Percentiles rank a stretch among this genome's conserved stretches.
phyloP scores from a whole-genome alignment of 78 protist genomes.

The Dictyostelium purpureum region DNA sequence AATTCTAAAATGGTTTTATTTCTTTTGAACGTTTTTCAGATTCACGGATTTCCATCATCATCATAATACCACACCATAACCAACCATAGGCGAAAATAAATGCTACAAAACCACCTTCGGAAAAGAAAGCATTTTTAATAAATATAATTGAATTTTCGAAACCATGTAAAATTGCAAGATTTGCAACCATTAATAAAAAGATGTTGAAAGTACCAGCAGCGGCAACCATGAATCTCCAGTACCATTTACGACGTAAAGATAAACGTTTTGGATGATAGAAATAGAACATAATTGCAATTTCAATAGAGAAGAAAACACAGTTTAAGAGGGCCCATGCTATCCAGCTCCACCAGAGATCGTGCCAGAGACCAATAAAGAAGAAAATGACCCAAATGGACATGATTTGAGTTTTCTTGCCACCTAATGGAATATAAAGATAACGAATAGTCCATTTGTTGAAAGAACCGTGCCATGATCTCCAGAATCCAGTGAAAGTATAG shows the following conservation, averaged over 20 bases:
- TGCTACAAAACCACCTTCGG: slow-evolving; percentile 34
- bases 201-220: slow-evolving; percentile 40
- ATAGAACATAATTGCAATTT: slow-evolving; percentile 67
- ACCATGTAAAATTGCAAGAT: slow-evolving; percentile 81
- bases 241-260: slow-evolving; percentile 53
- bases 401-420: slow-evolving; percentile 85
- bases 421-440: slow-evolving; percentile 93
- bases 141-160: slow-evolving; percentile 58
- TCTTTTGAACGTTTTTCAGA: slow-evolving; percentile 73
- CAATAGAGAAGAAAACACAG: slow-evolving; percentile 79
- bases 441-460: slow-evolving; percentile 91
- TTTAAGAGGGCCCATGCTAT: slow-evolving; percentile 84
- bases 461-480: slow-evolving; percentile 91
- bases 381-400: slow-evolving; percentile 85
- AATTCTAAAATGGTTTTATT: slow-evolving; percentile 46
- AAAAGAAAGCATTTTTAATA: slow-evolving; percentile 59
- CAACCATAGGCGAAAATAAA: slow-evolving; percentile 40
- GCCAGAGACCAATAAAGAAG: slow-evolving; percentile 91
- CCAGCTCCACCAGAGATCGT: slow-evolving; percentile 86
- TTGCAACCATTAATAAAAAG: slow-evolving; percentile 70
- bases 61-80: slow-evolving; percentile 50
- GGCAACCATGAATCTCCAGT: slow-evolving; percentile 74
- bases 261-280: slow-evolving; percentile 49
- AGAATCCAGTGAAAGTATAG: slow-evolving; percentile 85
- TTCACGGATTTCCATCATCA: slow-evolving; percentile 69